Percentiles rank a stretch among this genome's conserved stretches.
phyloP scores from a whole-genome alignment of 2,329 filamentous ascomycete species.

The Fusarium robinianum region DNA sequence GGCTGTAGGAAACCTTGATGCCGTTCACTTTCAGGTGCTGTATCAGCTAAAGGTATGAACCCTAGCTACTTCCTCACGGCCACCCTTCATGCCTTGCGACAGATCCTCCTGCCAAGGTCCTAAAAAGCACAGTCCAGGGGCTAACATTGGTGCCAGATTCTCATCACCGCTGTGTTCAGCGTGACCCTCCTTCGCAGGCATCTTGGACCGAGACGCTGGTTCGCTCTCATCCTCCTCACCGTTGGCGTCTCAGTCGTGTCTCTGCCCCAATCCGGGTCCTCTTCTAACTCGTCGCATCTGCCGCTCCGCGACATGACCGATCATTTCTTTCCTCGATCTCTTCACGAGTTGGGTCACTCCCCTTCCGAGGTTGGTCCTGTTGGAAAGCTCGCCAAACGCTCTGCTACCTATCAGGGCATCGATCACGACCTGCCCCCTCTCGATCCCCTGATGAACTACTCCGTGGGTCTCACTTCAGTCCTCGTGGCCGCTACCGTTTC shows the following conservation, averaged over 20 bases:
- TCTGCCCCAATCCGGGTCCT: slow-evolving; percentile 64
- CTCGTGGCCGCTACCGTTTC: slow-evolving; percentile 78
- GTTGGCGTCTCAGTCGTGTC: slow-evolving; percentile 85
- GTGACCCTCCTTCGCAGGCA: slow-evolving; percentile 74
- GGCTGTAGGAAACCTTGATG: slow-evolving; percentile 86
- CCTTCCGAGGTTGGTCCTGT: slow-evolving; percentile 26
- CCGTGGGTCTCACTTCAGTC: slow-evolving; percentile 78
- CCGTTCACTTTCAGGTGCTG: slow-evolving; percentile 89
- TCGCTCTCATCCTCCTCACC: slow-evolving; percentile 77
- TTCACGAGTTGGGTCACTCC: slow-evolving; percentile 72
- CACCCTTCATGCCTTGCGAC: too few species aligned
- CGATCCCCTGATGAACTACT: slow-evolving; percentile 69
- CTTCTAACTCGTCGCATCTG: slow-evolving; percentile 55
- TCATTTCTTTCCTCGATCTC: slow-evolving; percentile 76
- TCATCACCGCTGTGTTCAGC: slow-evolving; percentile 87
- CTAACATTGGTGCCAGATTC: slow-evolving; percentile 59
- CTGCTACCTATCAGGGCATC: slow-evolving; percentile 90
- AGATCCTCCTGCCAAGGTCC: background rate
- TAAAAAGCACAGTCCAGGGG: background rate
- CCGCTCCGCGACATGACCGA: slow-evolving; percentile 66
- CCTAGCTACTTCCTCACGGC: too few species aligned
- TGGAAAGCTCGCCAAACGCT: slow-evolving; percentile 53
- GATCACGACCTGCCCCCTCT: slow-evolving; percentile 59
- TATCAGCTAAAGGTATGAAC: slow-evolving; percentile 88
- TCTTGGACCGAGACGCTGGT: slow-evolving; percentile 76